phyloP scores from a whole-genome alignment of 2,329 filamentous ascomycete genomes.

The Colletotrichum spaethianum region DNA sequence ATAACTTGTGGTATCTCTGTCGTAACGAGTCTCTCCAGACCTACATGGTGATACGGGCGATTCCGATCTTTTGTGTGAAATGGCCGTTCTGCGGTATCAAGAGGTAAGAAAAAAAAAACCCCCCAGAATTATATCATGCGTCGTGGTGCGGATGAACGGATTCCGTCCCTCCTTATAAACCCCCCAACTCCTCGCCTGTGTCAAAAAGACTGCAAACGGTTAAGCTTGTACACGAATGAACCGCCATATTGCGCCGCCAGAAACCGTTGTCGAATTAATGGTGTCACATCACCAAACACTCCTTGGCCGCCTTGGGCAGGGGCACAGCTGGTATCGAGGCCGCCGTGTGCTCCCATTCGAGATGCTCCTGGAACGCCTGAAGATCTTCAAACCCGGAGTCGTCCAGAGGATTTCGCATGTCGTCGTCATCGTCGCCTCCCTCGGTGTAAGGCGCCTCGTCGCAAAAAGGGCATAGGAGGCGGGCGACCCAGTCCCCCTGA shows the following conservation, averaged over 20 bases:
- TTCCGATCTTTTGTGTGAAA: not conserved
- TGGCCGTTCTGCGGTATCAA: conserved; percentile 16
- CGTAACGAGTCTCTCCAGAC: conserved; percentile 18
- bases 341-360: conserved; percentile 69
- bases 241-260: conserved; percentile 21
- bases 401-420: conserved; percentile 62
- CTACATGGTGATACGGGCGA: conserved; percentile 11
- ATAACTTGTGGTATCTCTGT: conserved; percentile 23
- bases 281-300: conserved; percentile 63
- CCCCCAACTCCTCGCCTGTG: conserved; percentile 36
- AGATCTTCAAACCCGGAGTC: conserved; percentile 65
- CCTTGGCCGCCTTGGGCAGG: conserved; percentile 51
- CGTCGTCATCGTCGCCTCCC: conserved; percentile 65
- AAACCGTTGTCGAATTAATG: conserved; percentile 19
- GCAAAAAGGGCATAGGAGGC: conserved; percentile 69
- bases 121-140: conserved; percentile 28
- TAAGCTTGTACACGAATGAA: conserved; percentile 26
- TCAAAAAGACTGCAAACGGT: conserved; percentile 17
- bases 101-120: conserved; percentile 4
- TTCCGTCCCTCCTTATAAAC: conserved; percentile 11
- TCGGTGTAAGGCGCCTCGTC: conserved; percentile 63
- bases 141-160: conserved; percentile 15
- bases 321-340: conserved; percentile 52
- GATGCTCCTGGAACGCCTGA: conserved; percentile 65
- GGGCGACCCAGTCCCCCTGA: conserved; percentile 65